Evolutionary conservation across 2,329 filamentous ascomycete species (phyloP), one percentile per base, ranked within the genome.

Genomic region (Trichoderma brevicompactum): DNA sequence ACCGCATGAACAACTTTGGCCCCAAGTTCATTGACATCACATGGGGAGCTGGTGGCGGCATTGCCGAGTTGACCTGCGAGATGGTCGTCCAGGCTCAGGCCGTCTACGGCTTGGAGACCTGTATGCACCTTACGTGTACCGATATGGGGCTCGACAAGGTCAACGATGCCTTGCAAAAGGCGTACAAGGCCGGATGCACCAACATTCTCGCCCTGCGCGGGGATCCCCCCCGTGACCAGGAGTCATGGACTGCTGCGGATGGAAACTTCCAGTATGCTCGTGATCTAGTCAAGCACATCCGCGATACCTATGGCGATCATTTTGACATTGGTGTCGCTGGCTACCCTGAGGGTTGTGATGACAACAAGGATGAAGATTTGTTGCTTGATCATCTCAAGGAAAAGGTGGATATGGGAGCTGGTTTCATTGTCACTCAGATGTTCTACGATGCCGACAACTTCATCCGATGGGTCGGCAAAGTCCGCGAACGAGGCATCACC

Each of bases 361-460:
- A 98, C 77, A 93, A 97, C 76, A 88, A 92, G 72, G 89, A 97
- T 73, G 89, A 92, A 61, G 93, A 97, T 53, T 79, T 87, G 67
- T 84, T 99, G 73, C 87, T 99, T 69, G 89, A 95, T 69, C 95
- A 98, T 77, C 80, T 99, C 74, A 98, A 98, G 81, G 91, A 98
- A 78, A 99, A 99, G 82, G 89, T 98, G 40, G 95, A 99, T 75
- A 92, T 92, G 66, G 95, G 95, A 59, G 94, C 90, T 68, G 90
- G 91, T 7, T 99, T 98, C 76, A 91, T 99, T 69, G 92, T 99
- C 62, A 98, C 95, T 0, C 95, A 99, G 80, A 99, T 99, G 95
- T 98, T 98, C 80, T 99, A 99, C 82, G 94, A 99, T 74, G 94
- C 88, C 56, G 94, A 99, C 74, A 94, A 95, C 75, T 99, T 99